Conservation (phyloP, 805 yeast genomes). For the Myxozyma geophila region DNA sequence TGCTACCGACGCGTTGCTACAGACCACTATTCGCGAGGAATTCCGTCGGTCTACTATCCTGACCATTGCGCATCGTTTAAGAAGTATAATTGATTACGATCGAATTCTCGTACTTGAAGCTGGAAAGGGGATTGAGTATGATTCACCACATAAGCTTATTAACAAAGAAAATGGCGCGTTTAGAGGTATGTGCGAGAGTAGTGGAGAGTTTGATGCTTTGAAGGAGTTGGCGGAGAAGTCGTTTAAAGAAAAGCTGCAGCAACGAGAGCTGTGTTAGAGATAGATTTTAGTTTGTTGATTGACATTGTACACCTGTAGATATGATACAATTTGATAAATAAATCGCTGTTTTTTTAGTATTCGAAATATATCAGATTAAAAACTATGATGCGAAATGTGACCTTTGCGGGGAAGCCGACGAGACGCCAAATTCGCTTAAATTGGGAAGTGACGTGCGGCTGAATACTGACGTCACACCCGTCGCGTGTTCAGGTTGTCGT, state of each 20-base stretch:
- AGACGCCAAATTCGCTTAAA: too few relatives aligned
- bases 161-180: slow-evolving; percentile 58
- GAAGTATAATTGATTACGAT: slow-evolving; percentile 73
- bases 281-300: background rate
- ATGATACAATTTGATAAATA: too few relatives aligned
- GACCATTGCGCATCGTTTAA: slow-evolving; percentile 75
- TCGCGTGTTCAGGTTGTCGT: too few relatives aligned
- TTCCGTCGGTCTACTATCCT: slow-evolving; percentile 66
- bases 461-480: too few relatives aligned
- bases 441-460: too few relatives aligned
- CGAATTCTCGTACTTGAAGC: slow-evolving; percentile 79
- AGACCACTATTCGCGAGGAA: slow-evolving; percentile 60
- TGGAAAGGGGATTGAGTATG: slow-evolving; percentile 75
- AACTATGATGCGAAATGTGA: too few relatives aligned
- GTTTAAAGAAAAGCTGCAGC: slow-evolving; percentile 49
- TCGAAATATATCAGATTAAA: too few relatives aligned
- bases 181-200: slow-evolving; percentile 50
- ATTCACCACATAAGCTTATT: slow-evolving; percentile 59
- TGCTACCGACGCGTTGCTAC: slow-evolving; percentile 69
- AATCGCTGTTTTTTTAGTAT: too few relatives aligned
- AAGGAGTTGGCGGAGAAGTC: slow-evolving; percentile 63
- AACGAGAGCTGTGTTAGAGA: background rate
- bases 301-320: background rate
- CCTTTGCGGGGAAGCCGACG: too few relatives aligned
- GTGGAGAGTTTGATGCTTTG: slow-evolving; percentile 86